A percentile compares a stretch with the other conserved stretches of the same genome.
Evolutionary conservation across 768 basidiomycete species (phyloP).

Genomic region (Rhizopogon roseolus): DNA sequence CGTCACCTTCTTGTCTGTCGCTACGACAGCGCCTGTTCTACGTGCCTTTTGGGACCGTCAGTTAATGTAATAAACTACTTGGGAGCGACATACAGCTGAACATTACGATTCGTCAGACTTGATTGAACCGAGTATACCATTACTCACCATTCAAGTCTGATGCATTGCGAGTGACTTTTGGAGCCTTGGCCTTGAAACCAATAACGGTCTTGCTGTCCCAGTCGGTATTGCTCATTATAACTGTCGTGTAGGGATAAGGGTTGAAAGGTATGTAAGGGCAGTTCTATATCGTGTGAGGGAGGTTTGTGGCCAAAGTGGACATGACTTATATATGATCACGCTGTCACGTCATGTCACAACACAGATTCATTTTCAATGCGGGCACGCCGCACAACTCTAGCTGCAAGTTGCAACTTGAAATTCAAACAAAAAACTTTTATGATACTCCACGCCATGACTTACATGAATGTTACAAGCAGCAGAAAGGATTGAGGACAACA

Average conservation of each 20-base stretch:
- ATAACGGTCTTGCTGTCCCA: conserved; percentile 76
- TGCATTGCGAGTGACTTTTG: conserved; percentile 59
- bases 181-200: conserved; percentile 58
- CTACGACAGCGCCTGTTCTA: conserved; percentile 69
- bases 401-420: too few relatives aligned
- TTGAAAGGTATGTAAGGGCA: neutral
- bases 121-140: neutral
- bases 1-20: conserved; percentile 76
- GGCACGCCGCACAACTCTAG: too few relatives aligned
- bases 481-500: too few relatives aligned
- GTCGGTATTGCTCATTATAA: conserved; percentile 47
- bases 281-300: neutral
- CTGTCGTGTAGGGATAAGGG: neutral
- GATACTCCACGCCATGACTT: too few relatives aligned
- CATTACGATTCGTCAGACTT: conserved; percentile 11
- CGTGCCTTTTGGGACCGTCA: conserved; percentile 50
- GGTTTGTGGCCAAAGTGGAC: neutral
- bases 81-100: conserved; percentile 46
- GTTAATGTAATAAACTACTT: neutral
- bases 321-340: neutral
- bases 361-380: too few relatives aligned
- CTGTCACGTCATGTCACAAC: neutral
- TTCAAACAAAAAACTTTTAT: too few relatives aligned
- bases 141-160: conserved; percentile 51
- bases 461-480: too few relatives aligned